Evolutionary conservation across 306 rosid species (phyloP).

Genomic region (Lathyrus aphaca): DNA sequence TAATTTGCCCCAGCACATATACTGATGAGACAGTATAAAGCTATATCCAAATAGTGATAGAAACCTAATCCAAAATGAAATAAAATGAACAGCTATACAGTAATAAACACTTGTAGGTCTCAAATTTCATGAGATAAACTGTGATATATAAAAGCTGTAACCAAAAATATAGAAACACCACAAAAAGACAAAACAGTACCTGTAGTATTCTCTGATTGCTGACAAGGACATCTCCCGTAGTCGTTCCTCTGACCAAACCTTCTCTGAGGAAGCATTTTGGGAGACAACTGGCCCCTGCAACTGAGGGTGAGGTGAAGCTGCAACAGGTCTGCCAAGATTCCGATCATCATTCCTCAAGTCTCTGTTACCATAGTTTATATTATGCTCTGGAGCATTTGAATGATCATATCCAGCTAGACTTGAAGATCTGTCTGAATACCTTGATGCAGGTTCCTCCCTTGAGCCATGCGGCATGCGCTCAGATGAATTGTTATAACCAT

Average conservation of each 20-base stretch:
- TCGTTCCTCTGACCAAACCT: slow-evolving; percentile 54
- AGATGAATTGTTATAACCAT: slow-evolving; percentile 59
- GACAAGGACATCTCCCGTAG: slow-evolving; percentile 64
- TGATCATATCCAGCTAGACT: slow-evolving; percentile 64
- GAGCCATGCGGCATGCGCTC: slow-evolving; percentile 50
- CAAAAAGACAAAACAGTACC: slow-evolving; percentile 48
- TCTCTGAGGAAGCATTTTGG: slow-evolving; percentile 52
- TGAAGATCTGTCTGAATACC: slow-evolving; percentile 54
- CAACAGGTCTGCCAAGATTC: slow-evolving; percentile 57
- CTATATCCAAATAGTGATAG: not conserved
- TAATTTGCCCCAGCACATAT: not conserved
- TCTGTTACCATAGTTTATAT: slow-evolving; percentile 56
- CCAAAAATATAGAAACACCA: slow-evolving; percentile 7
- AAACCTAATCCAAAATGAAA: not conserved
- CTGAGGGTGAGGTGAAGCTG: slow-evolving; percentile 51
- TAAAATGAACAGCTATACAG: not conserved
- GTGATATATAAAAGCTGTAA: not conserved
- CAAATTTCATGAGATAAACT: not conserved
- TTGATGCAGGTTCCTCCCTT: slow-evolving; percentile 59
- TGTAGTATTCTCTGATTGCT: slow-evolving; percentile 89
- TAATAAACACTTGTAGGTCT: slow-evolving; percentile 3
- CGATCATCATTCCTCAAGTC: slow-evolving; percentile 63
- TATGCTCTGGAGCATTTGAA: slow-evolving; percentile 53
- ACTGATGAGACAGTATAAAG: not conserved
- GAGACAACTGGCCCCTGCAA: slow-evolving; percentile 51